Evolutionary conservation across 371 early-diverging fungal species (phyloP).

Genomic region (Rhizopus arrhizus): DNA sequence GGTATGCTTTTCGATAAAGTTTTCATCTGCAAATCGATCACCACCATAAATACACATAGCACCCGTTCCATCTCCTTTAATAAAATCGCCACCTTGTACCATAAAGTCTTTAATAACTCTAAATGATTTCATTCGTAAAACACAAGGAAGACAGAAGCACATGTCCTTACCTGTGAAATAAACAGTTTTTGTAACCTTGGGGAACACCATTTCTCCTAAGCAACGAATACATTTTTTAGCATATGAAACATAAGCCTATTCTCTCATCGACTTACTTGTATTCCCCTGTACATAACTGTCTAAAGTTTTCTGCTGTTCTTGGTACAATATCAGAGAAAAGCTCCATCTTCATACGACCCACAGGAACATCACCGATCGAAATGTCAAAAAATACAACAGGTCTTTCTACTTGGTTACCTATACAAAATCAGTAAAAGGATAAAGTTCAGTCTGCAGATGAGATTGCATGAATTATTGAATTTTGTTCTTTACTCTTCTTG

Average conservation of each 20-base stretch:
- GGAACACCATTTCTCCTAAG: constrained; percentile 74
- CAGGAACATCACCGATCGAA: constrained; percentile 73
- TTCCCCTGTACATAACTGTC: constrained; percentile 93
- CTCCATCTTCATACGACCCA: constrained; percentile 96
- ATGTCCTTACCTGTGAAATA: constrained; percentile 81
- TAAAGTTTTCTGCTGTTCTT: constrained; percentile 98
- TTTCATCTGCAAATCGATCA: constrained; percentile 95
- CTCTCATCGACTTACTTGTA: constrained; percentile 56
- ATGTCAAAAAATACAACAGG: constrained; percentile 78
- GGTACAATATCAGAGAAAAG: constrained; percentile 93
- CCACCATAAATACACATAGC: constrained; percentile 97
- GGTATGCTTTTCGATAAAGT: constrained; percentile 91
- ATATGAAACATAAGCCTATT: neutral
- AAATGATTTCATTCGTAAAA: neutral
- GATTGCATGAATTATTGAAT: no score
- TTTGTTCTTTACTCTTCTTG: neutral
- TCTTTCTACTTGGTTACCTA: constrained; percentile 41
- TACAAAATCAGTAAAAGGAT: no score
- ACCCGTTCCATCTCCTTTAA: constrained; percentile 93
- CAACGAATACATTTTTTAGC: neutral
- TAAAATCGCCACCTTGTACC: constrained; percentile 99
- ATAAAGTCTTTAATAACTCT: constrained; percentile 96
- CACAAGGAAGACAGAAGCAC: neutral
- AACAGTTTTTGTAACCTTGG: constrained; percentile 87
- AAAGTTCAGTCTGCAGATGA: no score